Evolutionary conservation across 352 stramenopile species (phyloP).

Genomic region (Globisporangium canariense): DNA sequence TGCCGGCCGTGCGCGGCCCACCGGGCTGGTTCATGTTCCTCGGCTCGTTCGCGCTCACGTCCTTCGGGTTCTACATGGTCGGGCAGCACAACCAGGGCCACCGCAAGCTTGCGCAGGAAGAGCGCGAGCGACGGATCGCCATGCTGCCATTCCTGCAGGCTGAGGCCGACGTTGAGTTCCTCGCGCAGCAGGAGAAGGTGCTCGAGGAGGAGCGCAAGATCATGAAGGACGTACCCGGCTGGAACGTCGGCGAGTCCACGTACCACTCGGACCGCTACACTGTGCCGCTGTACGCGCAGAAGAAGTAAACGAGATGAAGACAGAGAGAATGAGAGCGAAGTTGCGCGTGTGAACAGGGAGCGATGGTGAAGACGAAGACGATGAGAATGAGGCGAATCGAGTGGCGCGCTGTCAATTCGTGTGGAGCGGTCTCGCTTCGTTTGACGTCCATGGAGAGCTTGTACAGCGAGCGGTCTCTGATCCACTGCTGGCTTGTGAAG

Average conservation of each 20-base stretch:
- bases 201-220: slow-evolving; percentile 90
- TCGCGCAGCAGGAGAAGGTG: slow-evolving; percentile 84
- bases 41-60: slow-evolving; percentile 67
- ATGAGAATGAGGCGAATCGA: background rate
- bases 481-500: background rate
- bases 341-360: background rate
- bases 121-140: slow-evolving; percentile 91
- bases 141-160: slow-evolving; percentile 94
- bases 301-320: slow-evolving; percentile 38
- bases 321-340: background rate
- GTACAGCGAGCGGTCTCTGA: too few species aligned
- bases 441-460: too few species aligned
- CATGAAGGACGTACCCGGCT: slow-evolving; percentile 95
- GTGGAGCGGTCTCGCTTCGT: too few species aligned
- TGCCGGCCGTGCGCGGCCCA: slow-evolving; percentile 62
- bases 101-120: slow-evolving; percentile 65
- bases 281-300: slow-evolving; percentile 73
- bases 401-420: too few species aligned
- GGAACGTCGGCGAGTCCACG: slow-evolving; percentile 82
- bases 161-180: slow-evolving; percentile 92
- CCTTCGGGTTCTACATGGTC: slow-evolving; percentile 71
- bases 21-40: slow-evolving; percentile 79
- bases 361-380: background rate
- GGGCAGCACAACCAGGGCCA: slow-evolving; percentile 76
- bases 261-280: slow-evolving; percentile 89